These are phyloP conservation scores for Pterulicium gracile DNA, from an alignment of 1,284 basidiomycete genomes.

Conservation along the genomic window DNA sequence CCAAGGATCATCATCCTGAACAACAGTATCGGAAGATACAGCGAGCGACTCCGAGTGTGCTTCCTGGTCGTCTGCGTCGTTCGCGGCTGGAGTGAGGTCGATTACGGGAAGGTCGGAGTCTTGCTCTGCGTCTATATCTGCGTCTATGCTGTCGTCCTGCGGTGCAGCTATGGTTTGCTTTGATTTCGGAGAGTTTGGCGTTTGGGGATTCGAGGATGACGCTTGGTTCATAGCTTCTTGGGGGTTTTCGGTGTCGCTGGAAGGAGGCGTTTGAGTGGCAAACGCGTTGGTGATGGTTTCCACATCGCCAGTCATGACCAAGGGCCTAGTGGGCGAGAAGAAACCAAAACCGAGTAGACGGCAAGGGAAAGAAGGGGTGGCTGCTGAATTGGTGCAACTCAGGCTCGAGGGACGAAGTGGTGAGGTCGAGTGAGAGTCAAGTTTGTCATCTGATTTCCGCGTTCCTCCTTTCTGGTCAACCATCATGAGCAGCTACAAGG, in stretches of 20 bases:
- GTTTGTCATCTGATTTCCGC: conserved; percentile 39
- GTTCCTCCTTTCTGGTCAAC: conserved; percentile 19
- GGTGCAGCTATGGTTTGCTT: no score
- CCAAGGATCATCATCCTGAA: conserved; percentile 27
- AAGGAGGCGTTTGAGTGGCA: neutral
- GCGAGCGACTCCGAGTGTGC: conserved; percentile 15
- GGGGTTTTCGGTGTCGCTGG: no score
- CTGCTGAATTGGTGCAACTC: no score
- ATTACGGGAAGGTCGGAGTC: neutral
- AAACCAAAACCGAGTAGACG: no score
- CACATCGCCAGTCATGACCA: conserved; percentile 24
- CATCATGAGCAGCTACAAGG: neutral
- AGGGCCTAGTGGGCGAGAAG: no score
- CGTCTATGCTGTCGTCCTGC: neutral
- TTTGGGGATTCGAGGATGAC: neutral
- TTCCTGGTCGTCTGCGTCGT: conserved; percentile 14
- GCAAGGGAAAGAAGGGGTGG: conserved; percentile 36
- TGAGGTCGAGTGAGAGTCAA: conserved; percentile 33
- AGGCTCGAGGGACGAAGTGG: conserved; percentile 47
- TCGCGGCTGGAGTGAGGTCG: neutral
- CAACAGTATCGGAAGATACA: conserved; percentile 19
- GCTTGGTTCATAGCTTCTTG: no score
- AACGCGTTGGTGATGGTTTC: neutral
- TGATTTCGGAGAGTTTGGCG: no score
- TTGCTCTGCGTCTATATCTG: neutral